These are phyloP conservation scores for Psidium guajava DNA, from an alignment of 345 rosid genomes.

Conservation along the genomic window DNA sequence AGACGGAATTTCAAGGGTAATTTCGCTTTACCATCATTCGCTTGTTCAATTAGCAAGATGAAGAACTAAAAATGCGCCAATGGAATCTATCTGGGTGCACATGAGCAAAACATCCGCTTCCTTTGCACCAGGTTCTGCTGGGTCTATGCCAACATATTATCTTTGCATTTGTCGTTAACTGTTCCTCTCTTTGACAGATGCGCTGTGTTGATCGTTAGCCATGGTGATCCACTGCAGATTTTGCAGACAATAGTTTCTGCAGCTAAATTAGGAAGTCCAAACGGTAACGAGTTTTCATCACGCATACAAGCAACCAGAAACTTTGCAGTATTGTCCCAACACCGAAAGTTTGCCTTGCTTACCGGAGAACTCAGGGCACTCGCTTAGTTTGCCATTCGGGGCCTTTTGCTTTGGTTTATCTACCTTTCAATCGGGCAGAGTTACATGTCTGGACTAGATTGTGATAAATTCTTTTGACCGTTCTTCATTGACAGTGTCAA, in stretches of 20 bases:
- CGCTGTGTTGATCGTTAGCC: constrained; percentile 64
- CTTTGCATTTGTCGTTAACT: not conserved
- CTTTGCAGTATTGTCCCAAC: constrained; percentile 60
- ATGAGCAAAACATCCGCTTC: not conserved
- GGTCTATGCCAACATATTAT: not conserved
- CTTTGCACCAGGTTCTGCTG: not conserved
- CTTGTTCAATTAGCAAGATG: not conserved
- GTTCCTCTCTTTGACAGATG: constrained; percentile 13
- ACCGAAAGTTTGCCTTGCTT: constrained; percentile 57
- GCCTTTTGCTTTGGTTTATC: not conserved
- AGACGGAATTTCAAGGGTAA: constrained; percentile 72
- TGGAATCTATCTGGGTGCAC: not conserved
- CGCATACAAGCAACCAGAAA: constrained; percentile 34
- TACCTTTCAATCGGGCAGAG: not conserved
- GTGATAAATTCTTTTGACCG: not conserved
- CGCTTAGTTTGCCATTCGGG: not conserved
- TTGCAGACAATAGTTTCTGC: constrained; percentile 59
- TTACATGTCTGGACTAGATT: not conserved
- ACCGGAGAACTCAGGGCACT: constrained; percentile 71
- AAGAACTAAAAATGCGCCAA: not conserved
- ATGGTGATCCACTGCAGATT: constrained; percentile 94
- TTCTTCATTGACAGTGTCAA: not conserved
- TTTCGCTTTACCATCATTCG: not conserved
- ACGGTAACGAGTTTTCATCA: constrained; percentile 11
- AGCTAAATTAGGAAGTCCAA: constrained; percentile 9